Evolutionary conservation across 345 rosid species (phyloP), one percentile per base, ranked within the genome.

Genomic region (Citrus inodora): DNA sequence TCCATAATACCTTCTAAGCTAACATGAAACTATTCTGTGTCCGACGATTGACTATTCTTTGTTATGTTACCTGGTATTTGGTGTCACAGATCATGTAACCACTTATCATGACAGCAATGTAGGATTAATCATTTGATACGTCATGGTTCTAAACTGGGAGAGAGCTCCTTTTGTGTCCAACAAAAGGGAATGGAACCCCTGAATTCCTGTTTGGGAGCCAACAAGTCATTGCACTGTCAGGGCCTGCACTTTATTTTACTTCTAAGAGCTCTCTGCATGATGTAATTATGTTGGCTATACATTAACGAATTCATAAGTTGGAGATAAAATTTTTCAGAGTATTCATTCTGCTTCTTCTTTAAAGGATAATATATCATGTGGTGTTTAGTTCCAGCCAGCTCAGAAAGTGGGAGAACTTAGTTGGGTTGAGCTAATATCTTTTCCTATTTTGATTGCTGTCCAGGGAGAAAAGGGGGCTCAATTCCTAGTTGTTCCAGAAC

Each of bases 381-480:
- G 27, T 40, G 13, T 40, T 61, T 61, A 9, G 48, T 74, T 10
- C 3, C 21, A 5, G 38, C n/a, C 4, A 42, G 48, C 71, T 30
- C 28, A 51, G 51, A 6, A 46, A 13, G 60, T 46, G 13, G n/a
- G 70, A 48, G 37, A 40, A 42, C 56, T 38, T 60, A 21, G 33
- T 67, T 13, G 32, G 48, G 1, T 76, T 76, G 42, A 11, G 9
- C 55, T 67, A 25, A 67, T 55, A 33, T 48, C 38, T 14, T 63
- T 79, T 76, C 56, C 17, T 74, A 17, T 75, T 14, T 5, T 73
- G 35, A 70, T 79, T 75, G 25, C 78, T 73, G 62, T 85, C 53
- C 79, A 96, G 98, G 98, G 89, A 70, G 94, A 89, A 62, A 91
- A 88, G 77, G 97, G 99, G 65, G 98, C 98, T 51, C 97, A 96